Evolutionary conservation across 305 asterid species (phyloP), one percentile per base, ranked within the genome.

Genomic region (Fraxinus greggii): DNA sequence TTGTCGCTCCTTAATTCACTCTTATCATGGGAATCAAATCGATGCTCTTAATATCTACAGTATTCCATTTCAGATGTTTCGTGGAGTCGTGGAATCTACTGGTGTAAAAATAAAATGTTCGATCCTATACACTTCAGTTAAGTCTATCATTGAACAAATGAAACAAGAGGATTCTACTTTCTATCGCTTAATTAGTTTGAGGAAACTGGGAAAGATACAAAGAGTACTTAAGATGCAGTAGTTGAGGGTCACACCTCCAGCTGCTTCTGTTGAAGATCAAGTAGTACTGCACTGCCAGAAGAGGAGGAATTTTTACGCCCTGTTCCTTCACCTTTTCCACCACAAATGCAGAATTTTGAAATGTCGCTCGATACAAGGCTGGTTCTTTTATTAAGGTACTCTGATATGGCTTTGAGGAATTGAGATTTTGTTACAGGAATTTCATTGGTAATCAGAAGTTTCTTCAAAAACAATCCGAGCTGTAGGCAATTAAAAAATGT

Each of bases 401-500:
- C 88, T 24, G 93, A 85, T 85, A 95, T 89, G 80, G 91, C 87
- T 84, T 91, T 90, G 28, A 91, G 87, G 76, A 92, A 87, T 84
- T 86, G 92, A 21, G 88, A 85, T 82, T 88, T 93, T 84, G 95
- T 84, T 54, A 61, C 84, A 78, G 93, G 82, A 80, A 26, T 81
- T 84, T 90, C 48, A 72, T 90, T 91, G 54, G 83, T 84, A 26
- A 82, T 81, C 87, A 92, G 85, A 78, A 92, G 79, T 78, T 90
- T 89, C 93, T 91, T 92, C 84, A 95, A 78, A 83, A 89, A 86
- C 79, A 89, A 81, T 82, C 93, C 93, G 84, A 95, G 94, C 98
- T 95, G 92, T 84, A 89, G 21, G 40, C 10, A 78, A 78, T 54
- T 76, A 83, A 84, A 81, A 42, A 15, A 23, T 24, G 28, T 79